Conservation (phyloP, 768 basidiomycete species). For the Termitomyces sp. region DNA sequence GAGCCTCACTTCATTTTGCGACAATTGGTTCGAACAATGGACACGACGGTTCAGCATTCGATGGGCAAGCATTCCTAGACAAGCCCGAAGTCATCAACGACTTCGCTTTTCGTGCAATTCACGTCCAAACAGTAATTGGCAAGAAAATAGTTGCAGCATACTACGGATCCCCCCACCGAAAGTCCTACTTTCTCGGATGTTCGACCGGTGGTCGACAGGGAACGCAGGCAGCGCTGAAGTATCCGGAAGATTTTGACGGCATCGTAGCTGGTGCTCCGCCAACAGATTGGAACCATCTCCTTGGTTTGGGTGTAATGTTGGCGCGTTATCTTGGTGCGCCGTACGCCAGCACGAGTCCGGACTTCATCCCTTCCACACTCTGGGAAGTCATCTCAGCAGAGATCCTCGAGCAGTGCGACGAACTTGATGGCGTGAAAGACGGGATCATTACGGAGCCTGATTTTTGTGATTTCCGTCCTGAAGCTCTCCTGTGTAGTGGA, state of each 20-base stretch:
- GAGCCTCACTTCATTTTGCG: slow-evolving; percentile 9
- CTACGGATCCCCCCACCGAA: slow-evolving; percentile 2
- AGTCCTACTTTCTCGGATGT: slow-evolving; percentile 13
- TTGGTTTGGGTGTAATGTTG: neutral
- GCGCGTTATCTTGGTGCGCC: slow-evolving; percentile 1
- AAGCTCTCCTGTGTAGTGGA: neutral
- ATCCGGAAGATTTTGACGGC: neutral
- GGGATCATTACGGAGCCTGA: slow-evolving; percentile 6
- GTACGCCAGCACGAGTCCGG: neutral
- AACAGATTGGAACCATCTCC: neutral
- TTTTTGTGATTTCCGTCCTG: slow-evolving; percentile 2
- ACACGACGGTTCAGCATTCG: neutral
- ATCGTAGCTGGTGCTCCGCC: neutral
- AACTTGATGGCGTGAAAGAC: slow-evolving; percentile 1
- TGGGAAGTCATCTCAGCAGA: neutral
- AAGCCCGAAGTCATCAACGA: slow-evolving; percentile 14
- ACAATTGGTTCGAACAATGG: slow-evolving; percentile 10
- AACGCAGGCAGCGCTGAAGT: slow-evolving; percentile 2
- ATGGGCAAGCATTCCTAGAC: neutral
- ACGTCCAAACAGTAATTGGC: slow-evolving; percentile 10
- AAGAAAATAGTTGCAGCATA: slow-evolving; percentile 10
- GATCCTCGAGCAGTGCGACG: slow-evolving; percentile 3
- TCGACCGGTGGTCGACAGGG: slow-evolving; percentile 10
- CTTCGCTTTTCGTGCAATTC: slow-evolving; percentile 9
- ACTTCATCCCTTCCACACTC: neutral